Conservation (phyloP, 2,329 filamentous ascomycete genomes). For the Rutstroemia sp. region DNA sequence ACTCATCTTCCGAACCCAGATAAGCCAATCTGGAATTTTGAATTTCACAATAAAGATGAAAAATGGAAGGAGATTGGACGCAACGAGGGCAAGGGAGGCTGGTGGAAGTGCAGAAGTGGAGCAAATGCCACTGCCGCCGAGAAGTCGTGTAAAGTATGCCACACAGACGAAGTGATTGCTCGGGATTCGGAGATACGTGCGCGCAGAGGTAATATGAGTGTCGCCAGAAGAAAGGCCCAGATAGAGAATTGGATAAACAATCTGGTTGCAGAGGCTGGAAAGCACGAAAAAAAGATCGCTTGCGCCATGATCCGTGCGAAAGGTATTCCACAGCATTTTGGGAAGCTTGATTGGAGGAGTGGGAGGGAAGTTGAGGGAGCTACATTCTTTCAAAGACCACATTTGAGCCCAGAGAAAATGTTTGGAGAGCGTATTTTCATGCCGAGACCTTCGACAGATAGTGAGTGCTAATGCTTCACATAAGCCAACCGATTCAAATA, state of each 20-base stretch:
- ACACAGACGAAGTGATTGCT: neutral
- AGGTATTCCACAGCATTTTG: conserved; percentile 3
- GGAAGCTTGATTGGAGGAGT: neutral
- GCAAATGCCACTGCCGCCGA: conserved; percentile 15
- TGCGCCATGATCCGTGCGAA: neutral
- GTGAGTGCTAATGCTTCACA: no score
- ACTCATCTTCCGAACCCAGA: conserved; percentile 2
- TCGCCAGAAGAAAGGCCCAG: neutral
- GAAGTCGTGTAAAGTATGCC: conserved; percentile 14
- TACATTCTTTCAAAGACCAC: no score
- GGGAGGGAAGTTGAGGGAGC: neutral
- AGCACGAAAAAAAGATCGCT: neutral
- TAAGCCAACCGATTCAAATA: no score
- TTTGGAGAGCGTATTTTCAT: no score
- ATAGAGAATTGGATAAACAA: conserved; percentile 2
- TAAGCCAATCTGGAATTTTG: conserved; percentile 15
- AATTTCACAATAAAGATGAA: conserved; percentile 19
- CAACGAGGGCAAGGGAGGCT: conserved; percentile 14
- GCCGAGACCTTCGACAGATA: no score
- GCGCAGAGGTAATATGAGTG: neutral
- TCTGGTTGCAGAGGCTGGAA: neutral
- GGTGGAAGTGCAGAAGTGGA: conserved; percentile 24
- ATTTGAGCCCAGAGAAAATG: no score
- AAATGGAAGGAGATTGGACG: conserved; percentile 20
- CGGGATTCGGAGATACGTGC: neutral